Evolutionary conservation across 2,329 filamentous ascomycete species (phyloP).

Genomic region (Penicillium frequentans): DNA sequence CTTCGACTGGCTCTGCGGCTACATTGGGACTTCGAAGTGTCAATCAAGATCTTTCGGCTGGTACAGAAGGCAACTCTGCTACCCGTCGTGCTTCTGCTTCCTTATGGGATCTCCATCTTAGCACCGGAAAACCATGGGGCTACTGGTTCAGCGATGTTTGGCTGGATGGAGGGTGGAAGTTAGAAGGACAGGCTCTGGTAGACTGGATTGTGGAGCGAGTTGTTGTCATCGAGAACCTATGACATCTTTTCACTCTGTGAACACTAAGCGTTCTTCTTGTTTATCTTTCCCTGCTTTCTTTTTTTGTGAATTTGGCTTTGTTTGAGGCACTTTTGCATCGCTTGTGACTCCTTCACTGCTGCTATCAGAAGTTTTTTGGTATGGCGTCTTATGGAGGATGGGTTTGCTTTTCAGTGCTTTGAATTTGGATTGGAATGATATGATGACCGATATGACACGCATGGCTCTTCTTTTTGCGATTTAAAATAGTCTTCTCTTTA

Average conservation of each 20-base stretch:
- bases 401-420: neutral
- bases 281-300: neutral
- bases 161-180: constrained; percentile 42
- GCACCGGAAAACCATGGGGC: constrained; percentile 25
- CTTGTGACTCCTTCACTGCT: neutral
- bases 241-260: neutral
- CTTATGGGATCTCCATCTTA: constrained; percentile 26
- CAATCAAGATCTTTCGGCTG: constrained; percentile 29
- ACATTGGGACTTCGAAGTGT: constrained; percentile 22
- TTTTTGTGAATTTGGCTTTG: neutral
- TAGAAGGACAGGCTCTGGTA: constrained; percentile 41
- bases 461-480: constrained; percentile 1
- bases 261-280: neutral
- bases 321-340: neutral
- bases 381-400: neutral
- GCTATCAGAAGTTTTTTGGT: neutral
- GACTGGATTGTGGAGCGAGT: constrained; percentile 43
- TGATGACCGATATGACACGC: constrained; percentile 23
- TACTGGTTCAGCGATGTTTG: constrained; percentile 41
- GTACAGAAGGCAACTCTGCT: constrained; percentile 11
- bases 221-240: constrained; percentile 38
- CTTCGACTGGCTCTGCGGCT: constrained; percentile 8
- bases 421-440: constrained; percentile 9
- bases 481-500: constrained; percentile 6
- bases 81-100: constrained; percentile 21